Evolutionary conservation across 176 grass and related monocot species (phyloP), one percentile per base, ranked within the genome.

Genomic region (Thalia dealbata): DNA sequence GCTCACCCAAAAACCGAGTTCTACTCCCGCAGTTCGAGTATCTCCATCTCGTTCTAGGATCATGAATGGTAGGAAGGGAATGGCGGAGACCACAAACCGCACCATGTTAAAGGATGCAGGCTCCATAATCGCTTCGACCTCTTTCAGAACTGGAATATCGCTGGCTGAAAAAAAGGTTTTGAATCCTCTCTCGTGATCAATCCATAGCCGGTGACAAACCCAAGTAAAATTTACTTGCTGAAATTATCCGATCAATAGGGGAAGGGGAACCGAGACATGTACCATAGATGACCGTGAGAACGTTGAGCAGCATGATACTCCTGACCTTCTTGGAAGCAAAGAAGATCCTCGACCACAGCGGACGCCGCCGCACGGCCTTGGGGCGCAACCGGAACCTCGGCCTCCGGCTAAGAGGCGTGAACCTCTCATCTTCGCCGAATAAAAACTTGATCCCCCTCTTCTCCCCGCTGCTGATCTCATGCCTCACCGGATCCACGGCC

Each of bases 141-240:
- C 93, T 81, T 97, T 97, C 60, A 97, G 56, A 83, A 97, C 89
- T 27, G 93, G 93, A 75, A 97, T 97, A 55, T 97, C 89, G 84
- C 89, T 97, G 61, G 93, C 93, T 97, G 78, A 52, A 70, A 22
- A 74, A 35, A n/a, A 26, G 54, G 10, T 61, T 75, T 43, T 75
- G 8, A 75, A 62, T 46, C 26, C n/a, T 61, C 24, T 55, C 2
- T 10, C 2, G 32, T 26, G 61, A 44, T 75, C n/a, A 68, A 0
- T 68, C 65, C 30, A 21, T 10, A 44, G 44, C 35, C 35, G n/a
- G n/a, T n/a, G 38, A 68, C 22, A 21, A 63, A 30, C 61, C 2
- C 12, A 63, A 2, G 22, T 58, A 63, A 63, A 63, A 61, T 11
- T 10, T 61, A 29, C 61, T 28, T 26, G 23, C 14, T 14, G 23